A percentile compares a stretch with the other conserved stretches of the same genome.
phyloP scores from a whole-genome alignment of 768 basidiomycete genomes.

The Termitomyces sp. region DNA sequence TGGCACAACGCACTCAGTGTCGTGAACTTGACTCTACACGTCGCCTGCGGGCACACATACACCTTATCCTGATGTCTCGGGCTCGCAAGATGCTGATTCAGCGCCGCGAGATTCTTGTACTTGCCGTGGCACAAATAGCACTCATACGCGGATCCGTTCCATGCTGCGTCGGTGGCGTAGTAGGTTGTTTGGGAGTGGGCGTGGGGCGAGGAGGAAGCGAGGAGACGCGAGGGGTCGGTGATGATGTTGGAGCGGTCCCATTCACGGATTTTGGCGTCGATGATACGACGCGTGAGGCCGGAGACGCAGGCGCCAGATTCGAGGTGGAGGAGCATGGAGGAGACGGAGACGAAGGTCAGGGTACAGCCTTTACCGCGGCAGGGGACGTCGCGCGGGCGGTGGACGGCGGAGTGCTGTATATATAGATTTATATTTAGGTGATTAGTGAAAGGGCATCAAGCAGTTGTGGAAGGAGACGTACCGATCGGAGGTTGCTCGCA shows the following conservation, averaged over 20 bases:
- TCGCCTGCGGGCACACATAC: constrained; percentile 50
- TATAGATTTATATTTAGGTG: not conserved
- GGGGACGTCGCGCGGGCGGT: constrained; percentile 33
- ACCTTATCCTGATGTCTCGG: constrained; percentile 51
- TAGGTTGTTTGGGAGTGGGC: constrained; percentile 15
- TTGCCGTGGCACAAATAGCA: constrained; percentile 57
- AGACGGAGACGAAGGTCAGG: constrained; percentile 43
- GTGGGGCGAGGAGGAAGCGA: constrained; percentile 29
- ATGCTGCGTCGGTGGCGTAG: constrained; percentile 32
- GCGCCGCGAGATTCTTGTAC: constrained; percentile 36
- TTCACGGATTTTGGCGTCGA: constrained; percentile 40
- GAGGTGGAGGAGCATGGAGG: constrained; percentile 60
- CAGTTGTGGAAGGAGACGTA: constrained; percentile 1
- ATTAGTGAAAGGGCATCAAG: not conserved
- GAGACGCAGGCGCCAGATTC: constrained; percentile 59
- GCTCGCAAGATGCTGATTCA: constrained; percentile 66
- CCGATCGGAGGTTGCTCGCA: constrained; percentile 31
- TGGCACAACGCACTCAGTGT: constrained; percentile 59
- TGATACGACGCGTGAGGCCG: constrained; percentile 34
- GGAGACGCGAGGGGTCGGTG: constrained; percentile 52
- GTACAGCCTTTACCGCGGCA: constrained; percentile 44
- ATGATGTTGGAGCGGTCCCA: constrained; percentile 46
- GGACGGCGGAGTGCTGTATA: constrained; percentile 49
- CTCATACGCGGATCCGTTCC: constrained; percentile 52
- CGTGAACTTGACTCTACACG: constrained; percentile 41